Base-by-base conservation (phyloP, 352 stramenopile species). In the Pelagophyceae sp. region DNA sequence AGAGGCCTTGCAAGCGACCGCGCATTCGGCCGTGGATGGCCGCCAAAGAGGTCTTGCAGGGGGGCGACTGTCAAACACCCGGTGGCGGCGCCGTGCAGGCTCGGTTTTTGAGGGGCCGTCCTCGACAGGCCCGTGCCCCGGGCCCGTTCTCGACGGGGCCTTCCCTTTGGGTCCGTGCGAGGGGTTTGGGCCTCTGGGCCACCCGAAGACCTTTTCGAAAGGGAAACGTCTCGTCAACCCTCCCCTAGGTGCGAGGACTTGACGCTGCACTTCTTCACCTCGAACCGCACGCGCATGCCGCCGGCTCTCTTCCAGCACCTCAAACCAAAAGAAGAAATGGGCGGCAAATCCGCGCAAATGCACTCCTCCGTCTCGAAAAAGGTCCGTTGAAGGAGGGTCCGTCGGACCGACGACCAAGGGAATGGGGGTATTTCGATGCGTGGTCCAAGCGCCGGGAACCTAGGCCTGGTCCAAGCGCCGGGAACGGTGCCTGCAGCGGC, bases 181-280 rank as follows among this genome's bases (percentile, higher is more conserved):
- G n/a, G n/a, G n/a, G n/a, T n/a, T n/a, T n/a, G n/a, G n/a, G n/a
- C n/a, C n/a, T n/a, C n/a, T n/a, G n/a, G n/a, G n/a, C n/a, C n/a
- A n/a, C n/a, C n/a, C n/a, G n/a, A n/a, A n/a, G n/a, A n/a, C n/a
- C n/a, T n/a, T n/a, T n/a, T n/a, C n/a, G n/a, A n/a, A n/a, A n/a
- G n/a, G n/a, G n/a, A n/a, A n/a, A n/a, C n/a, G n/a, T n/a, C n/a
- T n/a, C n/a, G n/a, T n/a, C n/a, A n/a, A n/a, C n/a, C n/a, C n/a
- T n/a, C n/a, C n/a, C n/a, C n/a, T n/a, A n/a, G n/a, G n/a, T 74
- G 67, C 67, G 67, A 74, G 67, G 67, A 74, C 67, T 37, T 74
- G 15, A 74, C 67, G 5, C 31, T 74, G 15, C 67, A 74, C 67
- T 74, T 54, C 38, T 74, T 58, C n/a, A 33, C 25, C 38, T 15